Evolutionary conservation across 2,329 filamentous ascomycete genomes (phyloP).

Genomic region (Metarhizium humberi): DNA sequence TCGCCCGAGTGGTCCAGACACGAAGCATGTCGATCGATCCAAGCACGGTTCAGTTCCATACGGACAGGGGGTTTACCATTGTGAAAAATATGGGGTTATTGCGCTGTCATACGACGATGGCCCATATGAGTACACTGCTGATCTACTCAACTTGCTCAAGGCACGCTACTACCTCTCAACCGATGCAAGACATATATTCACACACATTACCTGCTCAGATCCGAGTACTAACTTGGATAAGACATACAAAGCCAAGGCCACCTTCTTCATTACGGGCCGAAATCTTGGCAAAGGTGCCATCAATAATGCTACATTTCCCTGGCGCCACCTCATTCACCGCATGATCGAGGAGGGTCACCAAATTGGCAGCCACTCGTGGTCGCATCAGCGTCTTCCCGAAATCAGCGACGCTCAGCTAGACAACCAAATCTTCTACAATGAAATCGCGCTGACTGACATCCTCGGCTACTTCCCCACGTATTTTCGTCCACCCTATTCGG

Average conservation of each 20-base stretch:
- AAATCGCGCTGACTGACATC: slow-evolving; percentile 31
- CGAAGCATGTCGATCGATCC: slow-evolving; percentile 40
- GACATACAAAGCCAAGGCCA: slow-evolving; percentile 26
- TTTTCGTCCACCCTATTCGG: slow-evolving; percentile 38
- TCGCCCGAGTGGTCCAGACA: slow-evolving; percentile 42
- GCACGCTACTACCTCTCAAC: slow-evolving; percentile 5
- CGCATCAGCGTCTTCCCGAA: slow-evolving; percentile 32
- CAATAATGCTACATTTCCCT: slow-evolving; percentile 26
- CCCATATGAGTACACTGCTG: slow-evolving; percentile 30
- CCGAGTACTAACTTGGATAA: slow-evolving; percentile 7
- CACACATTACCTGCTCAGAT: neutral
- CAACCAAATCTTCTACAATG: slow-evolving; percentile 32
- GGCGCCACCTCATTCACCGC: slow-evolving; percentile 27
- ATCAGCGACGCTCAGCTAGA: slow-evolving; percentile 23
- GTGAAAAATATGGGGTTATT: slow-evolving; percentile 24
- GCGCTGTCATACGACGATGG: slow-evolving; percentile 39
- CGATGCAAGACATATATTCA: neutral
- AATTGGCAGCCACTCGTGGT: slow-evolving; percentile 44
- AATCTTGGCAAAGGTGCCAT: slow-evolving; percentile 33
- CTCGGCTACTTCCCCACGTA: slow-evolving; percentile 32
- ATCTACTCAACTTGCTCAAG: slow-evolving; percentile 28
- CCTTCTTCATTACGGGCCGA: slow-evolving; percentile 26
- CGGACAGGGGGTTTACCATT: slow-evolving; percentile 40
- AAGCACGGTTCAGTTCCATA: slow-evolving; percentile 45
- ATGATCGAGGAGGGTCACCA: slow-evolving; percentile 49